Base-by-base conservation (phyloP, 148 eudicot species). In the Arbutus unedo region DNA sequence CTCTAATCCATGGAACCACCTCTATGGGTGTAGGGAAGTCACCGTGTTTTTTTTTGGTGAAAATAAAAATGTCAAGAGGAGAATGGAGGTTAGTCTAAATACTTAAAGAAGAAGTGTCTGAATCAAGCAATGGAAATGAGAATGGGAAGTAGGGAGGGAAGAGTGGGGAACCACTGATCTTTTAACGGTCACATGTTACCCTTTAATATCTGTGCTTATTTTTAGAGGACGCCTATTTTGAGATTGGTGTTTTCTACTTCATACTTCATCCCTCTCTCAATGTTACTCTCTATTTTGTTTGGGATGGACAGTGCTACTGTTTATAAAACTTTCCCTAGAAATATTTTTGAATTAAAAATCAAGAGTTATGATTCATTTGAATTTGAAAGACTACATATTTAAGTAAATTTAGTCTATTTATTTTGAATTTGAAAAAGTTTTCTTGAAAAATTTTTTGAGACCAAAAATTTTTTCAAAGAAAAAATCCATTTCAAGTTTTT, bases 61-160 rank as follows among this genome's bases (percentile, higher is more conserved):
- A 9, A 38, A 47, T 23, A 66, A 49, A 48, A 79, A 49, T 71
- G 76, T 5, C 14, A 1, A 9, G 11, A 50, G 56, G 54, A 1
- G 5, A 8, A 7, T 21, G 67, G 16, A 53, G 72, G 45, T n/a
- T 41, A 50, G 62, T 55, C 55, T 85, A 64, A 49, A 41, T 78
- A 74, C 51, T 72, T 68, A 4, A 55, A 31, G 25, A 15, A 47
- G 41, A 8, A 18, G 77, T 21, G 16, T 77, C 56, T 81, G 57
- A 77, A 85, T 76, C 81, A 74, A 82, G 55, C 77, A 81, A 84
- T 71, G 50, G 53, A 45, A 45, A 47, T 53, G 21, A 13, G 64
- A 82, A 82, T 87, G 87, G 66, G 85, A 84, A 87, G 91, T 75
- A 23, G 87, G 49, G 92, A 91, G 90, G 72, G 64, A 85, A 90